A percentile compares a stretch with the other conserved stretches of the same genome.
Conservation (phyloP, 768 basidiomycete species). For the Phylloporus arenicola region DNA sequence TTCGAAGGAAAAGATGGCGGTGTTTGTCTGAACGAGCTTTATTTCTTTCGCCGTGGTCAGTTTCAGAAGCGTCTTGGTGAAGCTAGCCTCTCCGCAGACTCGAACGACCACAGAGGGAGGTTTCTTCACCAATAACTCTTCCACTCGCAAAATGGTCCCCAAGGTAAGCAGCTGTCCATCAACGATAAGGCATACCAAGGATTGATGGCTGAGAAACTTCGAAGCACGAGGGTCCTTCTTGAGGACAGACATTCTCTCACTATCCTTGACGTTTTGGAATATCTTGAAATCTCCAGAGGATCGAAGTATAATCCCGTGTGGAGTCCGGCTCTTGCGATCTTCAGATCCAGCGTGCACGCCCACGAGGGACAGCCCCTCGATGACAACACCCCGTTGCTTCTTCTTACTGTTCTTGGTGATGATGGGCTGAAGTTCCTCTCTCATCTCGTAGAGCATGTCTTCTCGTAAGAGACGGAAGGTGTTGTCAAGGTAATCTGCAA, state of each 20-base stretch:
- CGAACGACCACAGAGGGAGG: conserved; percentile 51
- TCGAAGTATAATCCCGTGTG: conserved; percentile 40
- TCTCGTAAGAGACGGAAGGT: conserved; percentile 62
- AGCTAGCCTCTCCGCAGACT: conserved; percentile 43
- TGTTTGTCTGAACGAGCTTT: conserved; percentile 54
- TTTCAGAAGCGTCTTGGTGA: conserved; percentile 35
- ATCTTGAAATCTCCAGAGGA: conserved; percentile 35
- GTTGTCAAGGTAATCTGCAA: conserved; percentile 54
- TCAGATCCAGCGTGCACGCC: conserved; percentile 32
- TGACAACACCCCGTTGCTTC: conserved; percentile 31
- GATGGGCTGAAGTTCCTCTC: conserved; percentile 48
- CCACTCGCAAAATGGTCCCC: conserved; percentile 50
- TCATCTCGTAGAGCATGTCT: conserved; percentile 55
- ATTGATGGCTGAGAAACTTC: conserved; percentile 48
- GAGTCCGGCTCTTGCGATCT: conserved; percentile 26
- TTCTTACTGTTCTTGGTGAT: conserved; percentile 35
- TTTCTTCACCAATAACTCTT: conserved; percentile 41
- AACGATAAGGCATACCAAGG: conserved; percentile 47
- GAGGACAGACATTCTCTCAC: conserved; percentile 35
- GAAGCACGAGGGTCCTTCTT: conserved; percentile 32
- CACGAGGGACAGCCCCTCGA: conserved; percentile 35
- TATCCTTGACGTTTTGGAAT: conserved; percentile 29
- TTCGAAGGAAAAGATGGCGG: conserved; percentile 58
- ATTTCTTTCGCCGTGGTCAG: conserved; percentile 35
- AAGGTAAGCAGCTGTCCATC: conserved; percentile 48